These are phyloP conservation scores for Aspergillus bombycis DNA, from an alignment of 2,329 filamentous ascomycete species.

Conservation along the genomic window DNA sequence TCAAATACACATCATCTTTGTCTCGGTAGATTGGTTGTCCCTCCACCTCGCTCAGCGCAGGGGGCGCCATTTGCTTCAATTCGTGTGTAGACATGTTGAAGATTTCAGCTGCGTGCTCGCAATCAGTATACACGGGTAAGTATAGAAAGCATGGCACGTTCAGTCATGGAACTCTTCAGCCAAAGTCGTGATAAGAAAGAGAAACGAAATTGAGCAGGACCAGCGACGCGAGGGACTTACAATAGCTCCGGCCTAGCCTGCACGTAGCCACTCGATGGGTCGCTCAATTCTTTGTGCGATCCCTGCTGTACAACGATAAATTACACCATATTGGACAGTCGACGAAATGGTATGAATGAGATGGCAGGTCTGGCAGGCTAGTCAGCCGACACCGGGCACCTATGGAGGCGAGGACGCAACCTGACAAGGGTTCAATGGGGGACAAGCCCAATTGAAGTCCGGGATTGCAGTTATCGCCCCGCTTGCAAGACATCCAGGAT, in stretches of 20 bases:
- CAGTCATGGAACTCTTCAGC: no score
- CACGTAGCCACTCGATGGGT: neutral
- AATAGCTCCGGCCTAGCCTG: no score
- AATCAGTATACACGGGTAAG: neutral
- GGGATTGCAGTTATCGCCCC: neutral
- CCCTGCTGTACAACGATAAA: neutral
- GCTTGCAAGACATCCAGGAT: neutral
- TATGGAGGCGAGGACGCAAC: neutral
- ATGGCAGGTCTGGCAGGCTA: neutral
- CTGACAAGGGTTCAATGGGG: neutral
- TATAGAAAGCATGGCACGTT: neutral
- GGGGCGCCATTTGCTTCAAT: conserved; percentile 16
- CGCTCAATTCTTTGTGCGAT: neutral
- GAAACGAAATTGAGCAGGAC: neutral
- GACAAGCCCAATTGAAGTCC: neutral
- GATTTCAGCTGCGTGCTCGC: neutral
- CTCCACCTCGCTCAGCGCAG: conserved; percentile 18
- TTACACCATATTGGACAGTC: no score
- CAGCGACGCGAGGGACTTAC: neutral
- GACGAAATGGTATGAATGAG: neutral
- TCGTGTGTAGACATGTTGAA: conserved; percentile 3
- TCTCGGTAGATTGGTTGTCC: conserved; percentile 19
- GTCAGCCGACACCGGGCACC: neutral
- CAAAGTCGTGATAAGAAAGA: neutral
- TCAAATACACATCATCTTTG: conserved; percentile 50